These are phyloP conservation scores for Pythium periplocum DNA, from an alignment of 352 stramenopile species.

Conservation along the genomic window DNA sequence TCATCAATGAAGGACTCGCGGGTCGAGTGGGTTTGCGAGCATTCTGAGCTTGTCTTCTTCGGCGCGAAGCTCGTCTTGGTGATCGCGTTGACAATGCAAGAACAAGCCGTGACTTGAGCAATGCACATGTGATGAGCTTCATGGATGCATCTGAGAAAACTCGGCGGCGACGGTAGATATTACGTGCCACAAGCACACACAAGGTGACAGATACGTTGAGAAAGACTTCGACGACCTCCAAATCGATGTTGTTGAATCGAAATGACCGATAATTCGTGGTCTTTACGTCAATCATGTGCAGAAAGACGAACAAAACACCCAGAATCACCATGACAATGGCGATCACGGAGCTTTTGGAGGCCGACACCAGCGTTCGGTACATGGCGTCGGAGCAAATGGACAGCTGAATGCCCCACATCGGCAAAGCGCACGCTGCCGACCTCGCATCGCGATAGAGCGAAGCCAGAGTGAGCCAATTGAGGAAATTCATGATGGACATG, in stretches of 20 bases:
- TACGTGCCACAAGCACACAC: conserved; percentile 3
- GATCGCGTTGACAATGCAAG: background rate
- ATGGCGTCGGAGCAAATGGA: conserved; percentile 7
- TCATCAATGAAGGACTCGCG: too few species aligned
- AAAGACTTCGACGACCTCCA: conserved; percentile 25
- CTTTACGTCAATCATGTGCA: background rate
- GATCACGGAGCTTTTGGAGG: conserved; percentile 2
- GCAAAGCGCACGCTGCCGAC: conserved; percentile 1
- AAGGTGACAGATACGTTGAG: conserved; percentile 17
- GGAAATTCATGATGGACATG: conserved; percentile 9
- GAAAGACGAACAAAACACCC: conserved; percentile 1
- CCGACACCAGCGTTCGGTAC: conserved; percentile 5
- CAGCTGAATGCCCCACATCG: conserved; percentile 3
- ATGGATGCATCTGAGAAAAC: conserved; percentile 4
- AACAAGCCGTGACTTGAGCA: conserved; percentile 7
- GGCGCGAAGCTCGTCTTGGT: too few species aligned
- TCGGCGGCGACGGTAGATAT: conserved; percentile 4
- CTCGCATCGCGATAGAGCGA: conserved; percentile 3
- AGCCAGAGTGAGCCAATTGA: conserved; percentile 8
- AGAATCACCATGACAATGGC: conserved; percentile 2
- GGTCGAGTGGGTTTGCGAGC: too few species aligned
- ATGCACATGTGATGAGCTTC: conserved; percentile 7
- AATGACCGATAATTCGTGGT: too few species aligned
- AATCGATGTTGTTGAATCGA: too few species aligned
- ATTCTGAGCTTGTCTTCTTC: too few species aligned